Conservation (phyloP, 371 early-diverging fungal species). For the Lichtheimia ornata region DNA sequence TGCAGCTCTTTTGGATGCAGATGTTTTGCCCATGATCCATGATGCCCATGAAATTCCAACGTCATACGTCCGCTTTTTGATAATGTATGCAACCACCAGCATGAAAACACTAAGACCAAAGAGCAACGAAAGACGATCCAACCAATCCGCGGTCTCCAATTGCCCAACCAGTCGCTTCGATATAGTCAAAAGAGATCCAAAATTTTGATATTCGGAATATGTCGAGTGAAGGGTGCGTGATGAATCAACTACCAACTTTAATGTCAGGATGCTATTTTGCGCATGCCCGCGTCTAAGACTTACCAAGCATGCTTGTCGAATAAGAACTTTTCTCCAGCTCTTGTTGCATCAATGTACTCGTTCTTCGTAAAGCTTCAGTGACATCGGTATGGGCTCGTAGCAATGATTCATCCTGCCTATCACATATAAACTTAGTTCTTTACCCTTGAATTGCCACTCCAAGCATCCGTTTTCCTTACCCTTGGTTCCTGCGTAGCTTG, state of each 20-base stretch:
- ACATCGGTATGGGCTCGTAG: constrained; percentile 58
- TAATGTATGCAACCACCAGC: constrained; percentile 63
- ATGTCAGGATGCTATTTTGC: not conserved
- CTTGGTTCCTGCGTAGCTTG: constrained; percentile 33
- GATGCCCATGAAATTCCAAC: constrained; percentile 58
- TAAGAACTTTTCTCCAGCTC: constrained; percentile 74
- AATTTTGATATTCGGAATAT: constrained; percentile 61
- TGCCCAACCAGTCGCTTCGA: constrained; percentile 68
- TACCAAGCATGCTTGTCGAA: constrained; percentile 68
- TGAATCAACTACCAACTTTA: constrained; percentile 55
- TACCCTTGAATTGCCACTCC: not conserved
- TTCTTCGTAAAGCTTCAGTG: constrained; percentile 67
- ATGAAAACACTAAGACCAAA: constrained; percentile 67
- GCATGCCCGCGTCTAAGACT: not conserved
- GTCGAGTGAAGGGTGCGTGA: constrained; percentile 60
- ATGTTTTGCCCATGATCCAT: constrained; percentile 38
- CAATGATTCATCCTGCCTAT: constrained; percentile 45
- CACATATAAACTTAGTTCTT: constrained; percentile 5
- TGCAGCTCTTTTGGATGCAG: constrained; percentile 5
- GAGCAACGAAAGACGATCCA: constrained; percentile 65
- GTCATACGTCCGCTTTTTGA: constrained; percentile 71
- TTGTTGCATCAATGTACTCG: constrained; percentile 70
- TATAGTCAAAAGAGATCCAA: constrained; percentile 59
- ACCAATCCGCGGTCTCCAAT: constrained; percentile 73
- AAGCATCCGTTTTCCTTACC: constrained; percentile 30